Conservation (phyloP, 768 basidiomycete genomes). For the Lactifluus pinguis region DNA sequence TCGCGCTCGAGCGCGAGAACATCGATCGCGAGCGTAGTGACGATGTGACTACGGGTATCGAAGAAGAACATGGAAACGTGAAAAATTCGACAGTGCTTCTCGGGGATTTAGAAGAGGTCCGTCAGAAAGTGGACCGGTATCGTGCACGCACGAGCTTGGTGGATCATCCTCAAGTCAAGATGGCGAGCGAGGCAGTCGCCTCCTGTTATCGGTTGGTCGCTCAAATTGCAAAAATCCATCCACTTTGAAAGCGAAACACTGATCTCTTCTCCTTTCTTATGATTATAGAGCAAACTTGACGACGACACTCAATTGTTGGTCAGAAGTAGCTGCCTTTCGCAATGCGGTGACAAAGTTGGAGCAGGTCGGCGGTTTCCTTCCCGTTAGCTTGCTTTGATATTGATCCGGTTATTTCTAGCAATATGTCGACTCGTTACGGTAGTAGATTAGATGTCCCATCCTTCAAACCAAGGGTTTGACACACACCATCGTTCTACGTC, state of each 20-base stretch:
- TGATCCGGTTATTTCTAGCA: constrained; percentile 33
- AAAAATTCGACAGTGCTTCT: constrained; percentile 55
- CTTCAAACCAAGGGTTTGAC: too few species aligned
- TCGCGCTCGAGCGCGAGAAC: constrained; percentile 81
- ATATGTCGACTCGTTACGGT: constrained; percentile 47
- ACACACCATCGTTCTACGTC: too few species aligned
- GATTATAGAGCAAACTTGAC: constrained; percentile 36
- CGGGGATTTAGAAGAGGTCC: constrained; percentile 70
- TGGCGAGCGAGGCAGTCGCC: constrained; percentile 48
- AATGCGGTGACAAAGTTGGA: constrained; percentile 57
- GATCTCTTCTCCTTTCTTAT: too few species aligned
- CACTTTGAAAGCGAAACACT: too few species aligned
- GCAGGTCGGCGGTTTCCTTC: constrained; percentile 36
- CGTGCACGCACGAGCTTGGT: constrained; percentile 45
- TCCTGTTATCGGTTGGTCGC: constrained; percentile 63
- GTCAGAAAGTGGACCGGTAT: constrained; percentile 62
- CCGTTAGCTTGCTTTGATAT: not conserved
- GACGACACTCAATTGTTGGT: constrained; percentile 65
- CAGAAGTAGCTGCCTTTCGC: constrained; percentile 63
- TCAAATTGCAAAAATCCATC: too few species aligned
- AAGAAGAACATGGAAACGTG: constrained; percentile 29
- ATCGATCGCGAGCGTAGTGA: constrained; percentile 60
- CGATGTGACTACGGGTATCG: constrained; percentile 29
- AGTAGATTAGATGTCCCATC: not conserved
- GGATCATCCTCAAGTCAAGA: constrained; percentile 48